Conservation (phyloP, 2,329 filamentous ascomycete species). For the Geosmithia flava region DNA sequence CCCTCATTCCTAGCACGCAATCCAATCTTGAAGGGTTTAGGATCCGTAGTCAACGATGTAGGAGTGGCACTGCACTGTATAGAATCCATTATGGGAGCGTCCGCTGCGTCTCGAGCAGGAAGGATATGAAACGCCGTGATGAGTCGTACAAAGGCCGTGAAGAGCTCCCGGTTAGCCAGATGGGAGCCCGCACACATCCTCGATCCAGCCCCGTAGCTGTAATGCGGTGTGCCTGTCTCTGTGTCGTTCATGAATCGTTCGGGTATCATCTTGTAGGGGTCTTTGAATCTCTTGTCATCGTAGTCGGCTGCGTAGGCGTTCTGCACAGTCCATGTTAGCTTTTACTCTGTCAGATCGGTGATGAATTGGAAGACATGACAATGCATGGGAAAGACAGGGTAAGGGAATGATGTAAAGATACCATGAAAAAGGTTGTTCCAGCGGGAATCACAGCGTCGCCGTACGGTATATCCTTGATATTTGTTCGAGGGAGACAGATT, state of each 20-base stretch:
- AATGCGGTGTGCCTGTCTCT: constrained; percentile 45
- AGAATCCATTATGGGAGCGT: constrained; percentile 40
- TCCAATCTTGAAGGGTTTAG: constrained; percentile 49
- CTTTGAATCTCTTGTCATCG: constrained; percentile 54
- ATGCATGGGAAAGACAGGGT: not conserved
- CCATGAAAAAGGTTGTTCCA: constrained; percentile 72
- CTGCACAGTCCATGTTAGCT: constrained; percentile 14
- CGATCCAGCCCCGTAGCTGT: constrained; percentile 49
- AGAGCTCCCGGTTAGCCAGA: constrained; percentile 51
- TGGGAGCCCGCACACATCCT: constrained; percentile 53
- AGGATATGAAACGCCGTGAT: constrained; percentile 45
- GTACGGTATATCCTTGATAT: constrained; percentile 61
- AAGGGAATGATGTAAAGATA: constrained; percentile 11
- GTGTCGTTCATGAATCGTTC: constrained; percentile 53
- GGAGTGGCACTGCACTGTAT: constrained; percentile 44
- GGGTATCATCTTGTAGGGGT: constrained; percentile 51
- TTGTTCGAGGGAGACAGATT: constrained; percentile 62
- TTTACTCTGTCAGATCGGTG: not conserved
- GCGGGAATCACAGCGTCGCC: constrained; percentile 56
- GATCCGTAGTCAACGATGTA: constrained; percentile 47
- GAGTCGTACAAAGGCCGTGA: constrained; percentile 44
- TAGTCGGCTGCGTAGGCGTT: constrained; percentile 68
- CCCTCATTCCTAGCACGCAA: constrained; percentile 33
- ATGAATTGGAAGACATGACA: not conserved
- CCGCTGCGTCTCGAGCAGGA: constrained; percentile 27